These are phyloP conservation scores for Eucalyptus grandis DNA, from an alignment of 345 rosid genomes.

Conservation along the genomic window DNA sequence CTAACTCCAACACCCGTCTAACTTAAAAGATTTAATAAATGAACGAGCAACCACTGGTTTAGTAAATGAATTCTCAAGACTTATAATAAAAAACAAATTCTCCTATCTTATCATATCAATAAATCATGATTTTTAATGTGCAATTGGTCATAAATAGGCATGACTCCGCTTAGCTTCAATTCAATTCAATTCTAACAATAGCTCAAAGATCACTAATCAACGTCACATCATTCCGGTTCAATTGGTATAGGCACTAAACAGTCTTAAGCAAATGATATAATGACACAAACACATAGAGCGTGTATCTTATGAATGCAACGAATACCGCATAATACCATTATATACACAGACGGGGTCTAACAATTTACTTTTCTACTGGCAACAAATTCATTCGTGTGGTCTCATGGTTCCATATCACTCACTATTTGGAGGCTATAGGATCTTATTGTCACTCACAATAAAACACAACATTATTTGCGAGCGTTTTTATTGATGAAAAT, in stretches of 20 bases:
- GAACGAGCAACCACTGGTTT: not conserved
- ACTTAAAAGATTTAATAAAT: not conserved
- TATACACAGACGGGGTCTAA: not conserved
- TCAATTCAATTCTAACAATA: not conserved
- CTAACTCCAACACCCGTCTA: accelerated
- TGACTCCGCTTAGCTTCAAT: not conserved
- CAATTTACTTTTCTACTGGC: not conserved
- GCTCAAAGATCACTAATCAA: not conserved
- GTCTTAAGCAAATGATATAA: not conserved
- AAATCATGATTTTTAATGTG: not conserved
- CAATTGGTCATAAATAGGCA: accelerated
- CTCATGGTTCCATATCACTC: not conserved
- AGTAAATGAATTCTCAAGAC: not conserved
- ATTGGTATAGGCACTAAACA: accelerated
- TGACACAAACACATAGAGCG: not conserved
- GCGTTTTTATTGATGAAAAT: not conserved
- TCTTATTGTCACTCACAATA: not conserved
- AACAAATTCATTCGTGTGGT: not conserved
- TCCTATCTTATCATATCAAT: accelerated
- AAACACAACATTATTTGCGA: too few species aligned
- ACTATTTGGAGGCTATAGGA: not conserved
- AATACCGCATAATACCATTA: not conserved
- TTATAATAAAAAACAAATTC: not conserved
- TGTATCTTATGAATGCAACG: not conserved
- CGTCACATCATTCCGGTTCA: not conserved